phyloP scores from a whole-genome alignment of 2,329 filamentous ascomycete species.

The Biscogniauxia mediterranea region DNA sequence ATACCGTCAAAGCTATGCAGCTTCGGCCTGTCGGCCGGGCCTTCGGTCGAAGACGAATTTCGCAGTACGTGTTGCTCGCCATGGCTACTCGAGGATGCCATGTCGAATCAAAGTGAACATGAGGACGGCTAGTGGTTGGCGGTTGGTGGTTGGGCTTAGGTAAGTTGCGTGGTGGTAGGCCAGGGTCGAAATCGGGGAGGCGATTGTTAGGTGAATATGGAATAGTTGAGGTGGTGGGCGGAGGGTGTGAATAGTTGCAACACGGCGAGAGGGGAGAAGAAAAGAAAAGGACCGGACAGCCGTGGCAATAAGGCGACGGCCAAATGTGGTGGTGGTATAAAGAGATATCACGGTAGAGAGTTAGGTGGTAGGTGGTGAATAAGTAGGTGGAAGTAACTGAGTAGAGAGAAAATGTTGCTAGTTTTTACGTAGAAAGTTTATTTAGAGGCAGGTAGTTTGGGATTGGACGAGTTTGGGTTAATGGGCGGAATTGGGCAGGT shows the following conservation, averaged over 20 bases:
- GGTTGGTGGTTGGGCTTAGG: too few species aligned
- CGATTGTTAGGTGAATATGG: neutral
- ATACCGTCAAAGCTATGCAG: conserved; percentile 27
- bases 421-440: neutral
- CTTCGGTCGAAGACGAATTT: conserved; percentile 36
- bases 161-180: too few species aligned
- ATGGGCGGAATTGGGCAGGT: neutral
- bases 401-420: neutral
- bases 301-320: neutral
- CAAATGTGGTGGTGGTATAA: neutral
- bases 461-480: neutral
- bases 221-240: neutral
- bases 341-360: neutral
- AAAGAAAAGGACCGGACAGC: neutral
- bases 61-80: conserved; percentile 22
- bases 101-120: conserved; percentile 9
- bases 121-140: too few species aligned
- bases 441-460: neutral
- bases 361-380: neutral
- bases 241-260: neutral
- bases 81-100: conserved; percentile 24
- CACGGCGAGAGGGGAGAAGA: neutral
- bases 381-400: too few species aligned
- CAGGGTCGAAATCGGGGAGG: too few species aligned
- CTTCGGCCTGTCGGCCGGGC: conserved; percentile 35